Evolutionary conservation across 176 grass and related monocot genomes (phyloP).

Genomic region (Elymus sibiricus): DNA sequence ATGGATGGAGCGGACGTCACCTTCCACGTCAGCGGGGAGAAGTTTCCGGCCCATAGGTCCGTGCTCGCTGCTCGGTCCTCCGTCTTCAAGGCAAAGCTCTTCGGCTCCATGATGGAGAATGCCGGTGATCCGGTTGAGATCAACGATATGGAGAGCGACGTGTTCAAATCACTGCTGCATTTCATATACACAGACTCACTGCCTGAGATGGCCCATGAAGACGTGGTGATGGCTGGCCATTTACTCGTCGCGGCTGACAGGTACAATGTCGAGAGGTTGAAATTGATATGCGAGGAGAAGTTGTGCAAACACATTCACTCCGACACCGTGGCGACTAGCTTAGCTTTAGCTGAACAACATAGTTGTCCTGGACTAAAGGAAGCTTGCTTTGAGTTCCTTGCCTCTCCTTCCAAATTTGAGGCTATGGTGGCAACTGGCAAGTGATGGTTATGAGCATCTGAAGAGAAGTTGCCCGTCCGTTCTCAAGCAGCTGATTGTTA

Average conservation of each 20-base stretch:
- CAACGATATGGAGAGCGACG: not conserved
- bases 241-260: not conserved
- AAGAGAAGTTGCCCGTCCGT: not conserved
- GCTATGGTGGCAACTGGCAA: not conserved
- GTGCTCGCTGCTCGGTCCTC: not conserved
- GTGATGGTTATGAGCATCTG: not conserved
- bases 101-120: not conserved
- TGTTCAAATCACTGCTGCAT: not conserved
- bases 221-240: not conserved
- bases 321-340: not conserved
- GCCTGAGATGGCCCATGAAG: not conserved
- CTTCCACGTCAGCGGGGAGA: not conserved
- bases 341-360: not conserved
- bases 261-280: not conserved
- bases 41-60: not conserved
- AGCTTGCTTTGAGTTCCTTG: not conserved
- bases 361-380: not conserved
- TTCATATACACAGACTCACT: not conserved
- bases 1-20: not conserved
- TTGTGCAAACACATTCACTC: not conserved
- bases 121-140: not conserved
- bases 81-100: not conserved
- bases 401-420: not conserved
- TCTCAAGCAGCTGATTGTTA: not conserved
- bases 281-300: not conserved